Base-by-base conservation (phyloP, 192 early-diverging fungal species). In the Neocallimastix lanati region DNA sequence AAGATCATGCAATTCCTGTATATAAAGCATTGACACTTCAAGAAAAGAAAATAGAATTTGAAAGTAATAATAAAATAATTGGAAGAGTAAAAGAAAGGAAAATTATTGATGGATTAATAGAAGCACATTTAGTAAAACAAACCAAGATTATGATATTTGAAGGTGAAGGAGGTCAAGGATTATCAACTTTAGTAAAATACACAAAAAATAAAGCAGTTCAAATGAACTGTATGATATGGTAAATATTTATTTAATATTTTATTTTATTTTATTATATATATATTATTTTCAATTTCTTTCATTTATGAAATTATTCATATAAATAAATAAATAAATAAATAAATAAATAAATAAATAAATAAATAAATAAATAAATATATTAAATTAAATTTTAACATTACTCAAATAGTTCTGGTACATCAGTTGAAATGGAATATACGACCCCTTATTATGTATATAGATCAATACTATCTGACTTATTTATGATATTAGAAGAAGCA, bases 141-240 rank as follows among this genome's bases (percentile, higher is more conserved):
- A 58, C 78, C 0, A 79, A 77, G 6, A 33, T 86, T 11, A 29
- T 88, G 16, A 76, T 88, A n/a, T 58, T 88, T 28, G 80, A 88
- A 50, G 87, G 84, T 14, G 87, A 88, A 78, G 86, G 87, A 14
- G 87, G 87, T 1, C 82, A 84, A 76, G 87, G 87, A 12, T 36
- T 88, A 38, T 82, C 87, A 12, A 88, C 86, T 28, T 77, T 88
- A 28, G 82, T 86, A 29, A 79, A 85, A 28, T 89, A 80, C 29
- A 76, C 84, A 11, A 76, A 86, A 77, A 28, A 40, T 14, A 82
- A 88, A 58, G 84, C 88, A n/a, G 77, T 77, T 15, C 83, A 85
- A 58, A 78, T 67, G n/a, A 79, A 79, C 0, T 86, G 78, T 78
- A 67, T 78, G 29, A 58, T 84, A 36, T 86, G 87, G 87, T 88